phyloP scores from a whole-genome alignment of 805 yeast species.

The Lipomyces starkeyi region DNA sequence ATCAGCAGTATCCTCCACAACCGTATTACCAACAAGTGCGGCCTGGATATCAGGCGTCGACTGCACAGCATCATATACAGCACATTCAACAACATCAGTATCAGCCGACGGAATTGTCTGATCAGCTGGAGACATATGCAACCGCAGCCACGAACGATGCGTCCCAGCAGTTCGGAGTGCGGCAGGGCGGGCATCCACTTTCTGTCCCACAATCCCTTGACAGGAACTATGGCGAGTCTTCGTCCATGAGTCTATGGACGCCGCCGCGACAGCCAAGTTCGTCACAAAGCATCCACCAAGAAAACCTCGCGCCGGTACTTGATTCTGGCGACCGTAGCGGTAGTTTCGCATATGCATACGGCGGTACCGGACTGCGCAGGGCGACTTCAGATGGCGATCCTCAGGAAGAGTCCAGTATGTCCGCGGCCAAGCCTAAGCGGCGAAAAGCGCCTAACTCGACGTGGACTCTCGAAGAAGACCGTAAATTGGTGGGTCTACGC shows the following conservation, averaged over 20 bases:
- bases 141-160: no score
- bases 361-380: not conserved
- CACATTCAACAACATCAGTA: not conserved
- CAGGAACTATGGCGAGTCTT: not conserved
- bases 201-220: not conserved
- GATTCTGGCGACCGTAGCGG: not conserved
- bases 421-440: conserved; percentile 16
- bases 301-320: not conserved
- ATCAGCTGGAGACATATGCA: no score
- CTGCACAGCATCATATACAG: not conserved
- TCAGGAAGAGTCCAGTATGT: not conserved
- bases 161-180: not conserved
- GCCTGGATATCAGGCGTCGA: not conserved
- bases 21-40: not conserved
- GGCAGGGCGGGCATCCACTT: not conserved
- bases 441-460: conserved; percentile 45
- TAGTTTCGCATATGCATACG: not conserved
- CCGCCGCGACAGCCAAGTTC: not conserved
- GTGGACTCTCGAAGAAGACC: conserved; percentile 47
- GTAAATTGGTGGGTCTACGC: conserved; percentile 40
- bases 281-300: not conserved
- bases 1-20: not conserved
- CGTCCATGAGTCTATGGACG: not conserved
- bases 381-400: not conserved
- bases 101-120: not conserved